Evolutionary conservation across 805 yeast species (phyloP).

Genomic region (Wickerhamiella azymoides): DNA sequence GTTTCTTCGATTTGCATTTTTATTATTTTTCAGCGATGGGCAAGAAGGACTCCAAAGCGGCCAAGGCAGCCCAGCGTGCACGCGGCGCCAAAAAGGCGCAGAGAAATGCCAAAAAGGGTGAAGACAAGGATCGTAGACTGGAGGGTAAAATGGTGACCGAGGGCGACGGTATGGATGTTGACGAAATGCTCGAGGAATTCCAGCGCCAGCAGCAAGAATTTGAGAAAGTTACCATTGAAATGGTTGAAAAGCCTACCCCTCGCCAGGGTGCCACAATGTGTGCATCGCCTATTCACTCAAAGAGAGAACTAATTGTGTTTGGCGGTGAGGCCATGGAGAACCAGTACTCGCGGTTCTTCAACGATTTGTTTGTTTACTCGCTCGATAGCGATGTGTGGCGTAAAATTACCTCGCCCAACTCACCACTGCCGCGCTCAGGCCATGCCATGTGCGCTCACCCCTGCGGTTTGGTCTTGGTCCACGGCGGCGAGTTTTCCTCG

Average conservation of each 20-base stretch:
- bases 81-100: constrained; percentile 69
- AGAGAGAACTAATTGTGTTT: constrained; percentile 64
- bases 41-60: constrained; percentile 65
- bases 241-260: constrained; percentile 45
- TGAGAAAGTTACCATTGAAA: constrained; percentile 52
- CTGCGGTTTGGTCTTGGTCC: constrained; percentile 68
- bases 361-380: constrained; percentile 62
- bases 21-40: constrained; percentile 41
- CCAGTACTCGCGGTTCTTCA: constrained; percentile 53
- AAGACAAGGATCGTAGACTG: constrained; percentile 54
- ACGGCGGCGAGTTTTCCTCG: constrained; percentile 95
- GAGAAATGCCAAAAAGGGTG: constrained; percentile 64
- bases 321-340: constrained; percentile 69
- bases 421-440: constrained; percentile 87
- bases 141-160: constrained; percentile 47
- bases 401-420: constrained; percentile 58
- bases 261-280: constrained; percentile 66
- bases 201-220: constrained; percentile 70
- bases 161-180: constrained; percentile 77
- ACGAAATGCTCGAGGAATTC: constrained; percentile 61
- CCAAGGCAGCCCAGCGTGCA: constrained; percentile 84
- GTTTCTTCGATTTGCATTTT: constrained; percentile 42
- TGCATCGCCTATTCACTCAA: constrained; percentile 60
- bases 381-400: constrained; percentile 76
- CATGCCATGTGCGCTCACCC: constrained; percentile 92